Conservation (phyloP, 2,329 filamentous ascomycete genomes). For the Epichloe festucae region DNA sequence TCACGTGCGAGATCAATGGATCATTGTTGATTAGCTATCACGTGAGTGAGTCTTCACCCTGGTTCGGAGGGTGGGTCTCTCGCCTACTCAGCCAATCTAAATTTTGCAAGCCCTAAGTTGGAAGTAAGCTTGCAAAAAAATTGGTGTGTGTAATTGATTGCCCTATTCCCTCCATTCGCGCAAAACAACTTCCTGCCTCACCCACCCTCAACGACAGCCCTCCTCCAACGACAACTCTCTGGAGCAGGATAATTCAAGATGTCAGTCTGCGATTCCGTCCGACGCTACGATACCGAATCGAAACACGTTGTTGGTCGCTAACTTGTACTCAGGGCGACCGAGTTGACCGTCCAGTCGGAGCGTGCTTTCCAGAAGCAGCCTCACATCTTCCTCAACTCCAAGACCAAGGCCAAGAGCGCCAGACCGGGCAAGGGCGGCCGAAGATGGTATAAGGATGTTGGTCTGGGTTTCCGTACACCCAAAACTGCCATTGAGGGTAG, state of each 20-base stretch:
- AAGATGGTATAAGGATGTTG: slow-evolving; percentile 98
- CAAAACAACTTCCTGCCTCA: slow-evolving; percentile 23
- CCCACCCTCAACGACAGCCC: slow-evolving; percentile 26
- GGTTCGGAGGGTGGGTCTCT: slow-evolving; percentile 9
- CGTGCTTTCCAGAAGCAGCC: slow-evolving; percentile 99
- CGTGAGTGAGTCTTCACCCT: not conserved
- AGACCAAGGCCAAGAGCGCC: slow-evolving; percentile 74
- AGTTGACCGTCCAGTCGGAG: slow-evolving; percentile 99
- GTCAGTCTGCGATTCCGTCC: slow-evolving; percentile 19
- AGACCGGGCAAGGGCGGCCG: slow-evolving; percentile 84
- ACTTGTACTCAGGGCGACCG: slow-evolving; percentile 69
- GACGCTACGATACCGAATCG: slow-evolving; percentile 1
- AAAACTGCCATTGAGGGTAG: slow-evolving; percentile 96
- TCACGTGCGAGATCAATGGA: not conserved
- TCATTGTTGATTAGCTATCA: not conserved
- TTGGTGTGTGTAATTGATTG: slow-evolving; percentile 24
- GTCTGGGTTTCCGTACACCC: slow-evolving; percentile 97
- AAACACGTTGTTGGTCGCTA: slow-evolving; percentile 13
- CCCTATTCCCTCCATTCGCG: slow-evolving; percentile 25
- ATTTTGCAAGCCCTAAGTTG: slow-evolving; percentile 29
- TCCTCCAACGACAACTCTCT: slow-evolving; percentile 24
- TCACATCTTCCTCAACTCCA: slow-evolving; percentile 99
- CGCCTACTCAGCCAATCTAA: slow-evolving; percentile 20
- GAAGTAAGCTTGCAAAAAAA: slow-evolving; percentile 17
- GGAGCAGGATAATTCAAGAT: slow-evolving; percentile 31